phyloP scores from a whole-genome alignment of 768 basidiomycete species.

The Naematelia aurantialba region DNA sequence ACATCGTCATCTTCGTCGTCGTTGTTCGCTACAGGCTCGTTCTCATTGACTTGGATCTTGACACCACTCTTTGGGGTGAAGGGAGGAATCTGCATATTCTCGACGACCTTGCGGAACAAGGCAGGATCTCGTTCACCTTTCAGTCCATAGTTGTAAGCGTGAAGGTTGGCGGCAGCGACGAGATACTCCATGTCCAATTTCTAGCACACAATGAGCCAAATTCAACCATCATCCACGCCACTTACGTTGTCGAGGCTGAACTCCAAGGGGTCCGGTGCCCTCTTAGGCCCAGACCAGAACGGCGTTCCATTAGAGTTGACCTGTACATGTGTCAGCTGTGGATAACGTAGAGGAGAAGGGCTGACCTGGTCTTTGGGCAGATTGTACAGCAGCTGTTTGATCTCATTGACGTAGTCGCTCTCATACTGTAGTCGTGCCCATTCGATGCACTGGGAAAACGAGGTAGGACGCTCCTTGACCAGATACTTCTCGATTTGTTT shows the following conservation, averaged over 20 bases:
- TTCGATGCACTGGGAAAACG: constrained; percentile 93
- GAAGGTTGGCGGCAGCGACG: constrained; percentile 89
- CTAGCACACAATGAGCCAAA: constrained; percentile 53
- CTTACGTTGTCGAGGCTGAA: constrained; percentile 85
- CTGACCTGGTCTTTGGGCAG: constrained; percentile 83
- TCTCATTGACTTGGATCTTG: constrained; percentile 90
- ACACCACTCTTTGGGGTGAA: constrained; percentile 91
- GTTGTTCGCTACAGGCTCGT: constrained; percentile 67
- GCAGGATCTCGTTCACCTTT: constrained; percentile 77
- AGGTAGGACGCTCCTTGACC: constrained; percentile 86
- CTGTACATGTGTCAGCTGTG: constrained; percentile 28
- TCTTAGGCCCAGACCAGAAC: constrained; percentile 99
- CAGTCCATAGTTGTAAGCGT: constrained; percentile 96
- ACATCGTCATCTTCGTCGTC: constrained; percentile 55
- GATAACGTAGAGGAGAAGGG: neutral
- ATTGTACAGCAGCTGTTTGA: constrained; percentile 86
- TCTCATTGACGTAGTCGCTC: constrained; percentile 85
- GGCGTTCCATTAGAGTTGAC: constrained; percentile 83
- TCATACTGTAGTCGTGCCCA: constrained; percentile 98
- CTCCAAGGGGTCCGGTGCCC: constrained; percentile 82
- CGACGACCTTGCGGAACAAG: constrained; percentile 77
- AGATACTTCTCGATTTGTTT: constrained; percentile 84
- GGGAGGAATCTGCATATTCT: constrained; percentile 77
- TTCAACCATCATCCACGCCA: constrained; percentile 11
- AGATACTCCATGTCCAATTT: constrained; percentile 81